Evolutionary conservation across 2,329 filamentous ascomycete species (phyloP).

Genomic region (Corinectria fuckeliana): DNA sequence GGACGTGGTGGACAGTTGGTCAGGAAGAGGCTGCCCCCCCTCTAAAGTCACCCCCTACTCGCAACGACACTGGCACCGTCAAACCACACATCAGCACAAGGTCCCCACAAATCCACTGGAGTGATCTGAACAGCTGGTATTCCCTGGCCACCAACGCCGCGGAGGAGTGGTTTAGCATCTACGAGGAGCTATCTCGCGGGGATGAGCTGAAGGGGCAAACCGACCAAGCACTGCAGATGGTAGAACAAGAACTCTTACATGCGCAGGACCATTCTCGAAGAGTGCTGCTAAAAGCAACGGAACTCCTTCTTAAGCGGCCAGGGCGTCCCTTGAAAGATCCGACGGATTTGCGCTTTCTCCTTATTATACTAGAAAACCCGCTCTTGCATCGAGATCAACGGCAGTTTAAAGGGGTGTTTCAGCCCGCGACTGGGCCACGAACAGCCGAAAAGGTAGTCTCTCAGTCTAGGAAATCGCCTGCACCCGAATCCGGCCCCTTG

Average conservation of each 20-base stretch:
- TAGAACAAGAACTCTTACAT: constrained; percentile 56
- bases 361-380: constrained; percentile 82
- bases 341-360: constrained; percentile 76
- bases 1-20: constrained; percentile 79
- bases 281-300: constrained; percentile 77
- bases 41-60: constrained; percentile 25
- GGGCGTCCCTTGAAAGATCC: constrained; percentile 71
- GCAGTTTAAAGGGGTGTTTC: constrained; percentile 50
- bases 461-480: constrained; percentile 16
- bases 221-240: constrained; percentile 47
- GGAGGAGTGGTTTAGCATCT: constrained; percentile 67
- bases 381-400: constrained; percentile 62
- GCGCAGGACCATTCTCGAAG: constrained; percentile 74
- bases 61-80: constrained; percentile 25
- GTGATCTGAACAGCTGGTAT: constrained; percentile 76
- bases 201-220: constrained; percentile 41
- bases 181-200: constrained; percentile 55
- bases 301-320: constrained; percentile 81
- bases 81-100: constrained; percentile 28
- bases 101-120: constrained; percentile 79
- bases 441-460: constrained; percentile 22
- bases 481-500: constrained; percentile 49
- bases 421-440: constrained; percentile 35
- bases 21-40: constrained; percentile 45
- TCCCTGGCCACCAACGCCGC: constrained; percentile 71